Evolutionary conservation across 1,139 yeast genomes (phyloP), one percentile per base, ranked within the genome.

Genomic region (Petasospora rhodanensis): DNA sequence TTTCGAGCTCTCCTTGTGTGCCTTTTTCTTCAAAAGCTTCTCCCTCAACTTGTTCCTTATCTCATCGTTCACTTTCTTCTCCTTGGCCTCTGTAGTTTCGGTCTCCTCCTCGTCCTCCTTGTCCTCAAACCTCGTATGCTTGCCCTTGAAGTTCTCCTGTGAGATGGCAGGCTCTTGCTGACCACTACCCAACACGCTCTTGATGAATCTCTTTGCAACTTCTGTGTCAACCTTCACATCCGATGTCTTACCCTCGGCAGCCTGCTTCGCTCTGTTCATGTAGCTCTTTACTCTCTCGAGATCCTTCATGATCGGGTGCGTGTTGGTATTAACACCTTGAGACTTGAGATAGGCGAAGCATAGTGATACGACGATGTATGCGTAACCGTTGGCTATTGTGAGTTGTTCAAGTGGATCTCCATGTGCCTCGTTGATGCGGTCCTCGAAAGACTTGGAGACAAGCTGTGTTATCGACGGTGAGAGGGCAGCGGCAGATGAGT

Each of bases 271-370:
- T 51, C 79, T 68, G 25, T 68, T 70, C 79, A 85, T 80, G 48
- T 79, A 80, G 12, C 67, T 56, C 55, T 81, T 82, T 25, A 87
- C 79, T 42, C 94, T 66, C 15, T 66, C 67, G 33, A 87, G 64
- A 54, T 87, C 96, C 17, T 66, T 64, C 78, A 78, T 74, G 6
- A 86, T 71, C 0, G 81, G 76, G 42, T 79, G 85, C 4, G 59
- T 56, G 13, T 65, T 64, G 0, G 82, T 70, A 40, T 79, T 73
- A 11, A 68, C 58, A 0, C 93, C 94, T 12, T 61, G 59, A 2
- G 76, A 53, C 48, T 82, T 80, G 42, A 82, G 58, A 47, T 78
- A 76, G 11, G 86, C 71, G 44, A 65, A 66, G 23, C 73, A 45
- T 17, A 70, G 57, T 6, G 70, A 61, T 24, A 58, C 55, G n/a